Percentiles rank a stretch among this genome's conserved stretches.
These are phyloP conservation scores for Mucor indicus DNA, from an alignment of 371 early-diverging fungal genomes.

Conservation along the genomic window DNA sequence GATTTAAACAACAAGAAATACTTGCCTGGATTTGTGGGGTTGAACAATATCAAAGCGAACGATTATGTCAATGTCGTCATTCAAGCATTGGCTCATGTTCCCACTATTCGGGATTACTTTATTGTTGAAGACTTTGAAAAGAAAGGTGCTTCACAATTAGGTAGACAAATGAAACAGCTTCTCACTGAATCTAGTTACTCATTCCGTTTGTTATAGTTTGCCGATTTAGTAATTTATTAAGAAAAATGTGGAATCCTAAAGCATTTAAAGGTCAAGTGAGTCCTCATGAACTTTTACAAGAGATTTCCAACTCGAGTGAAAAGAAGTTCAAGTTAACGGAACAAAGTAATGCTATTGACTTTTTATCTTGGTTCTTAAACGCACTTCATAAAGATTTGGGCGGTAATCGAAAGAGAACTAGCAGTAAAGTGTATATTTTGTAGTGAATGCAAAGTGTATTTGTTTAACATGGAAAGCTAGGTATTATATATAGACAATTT, in stretches of 20 bases:
- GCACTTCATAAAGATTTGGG: conserved; percentile 84
- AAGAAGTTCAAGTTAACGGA: conserved; percentile 78
- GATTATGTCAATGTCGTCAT: conserved; percentile 95
- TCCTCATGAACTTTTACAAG: conserved; percentile 95
- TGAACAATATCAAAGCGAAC: conserved; percentile 95
- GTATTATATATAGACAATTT: conserved; percentile 77
- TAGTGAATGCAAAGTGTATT: not conserved
- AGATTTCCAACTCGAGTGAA: conserved; percentile 82
- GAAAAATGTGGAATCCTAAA: conserved; percentile 93
- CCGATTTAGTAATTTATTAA: conserved; percentile 75
- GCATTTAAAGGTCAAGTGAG: conserved; percentile 96
- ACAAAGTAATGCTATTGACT: conserved; percentile 88
- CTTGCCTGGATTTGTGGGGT: conserved; percentile 89
- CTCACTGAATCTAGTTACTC: not conserved
- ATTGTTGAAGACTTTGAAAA: conserved; percentile 65
- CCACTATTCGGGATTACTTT: conserved; percentile 84
- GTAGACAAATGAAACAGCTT: conserved; percentile 19
- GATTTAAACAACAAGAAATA: conserved; percentile 90
- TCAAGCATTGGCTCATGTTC: conserved; percentile 88
- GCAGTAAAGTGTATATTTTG: conserved; percentile 48
- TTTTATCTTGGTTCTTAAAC: conserved; percentile 94
- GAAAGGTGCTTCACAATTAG: conserved; percentile 52
- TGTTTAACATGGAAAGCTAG: conserved; percentile 17
- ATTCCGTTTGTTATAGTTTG: conserved; percentile 41
- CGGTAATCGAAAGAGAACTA: conserved; percentile 68